Conservation (phyloP, 805 yeast species). For the Kregervanrija delftensis region DNA sequence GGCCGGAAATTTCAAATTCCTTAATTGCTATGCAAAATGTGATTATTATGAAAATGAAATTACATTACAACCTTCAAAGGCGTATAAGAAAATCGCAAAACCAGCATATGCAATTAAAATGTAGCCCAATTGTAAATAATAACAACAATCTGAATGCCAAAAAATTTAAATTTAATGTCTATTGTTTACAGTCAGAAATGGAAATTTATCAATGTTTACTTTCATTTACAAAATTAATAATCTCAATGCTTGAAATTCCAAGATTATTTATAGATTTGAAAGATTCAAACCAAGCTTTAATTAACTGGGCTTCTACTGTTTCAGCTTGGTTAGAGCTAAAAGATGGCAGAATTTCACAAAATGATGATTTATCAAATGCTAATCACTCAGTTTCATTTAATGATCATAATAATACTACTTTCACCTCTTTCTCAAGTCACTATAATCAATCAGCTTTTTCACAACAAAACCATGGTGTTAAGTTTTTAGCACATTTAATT, state of each 20-base stretch:
- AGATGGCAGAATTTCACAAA: slow-evolving; percentile 28
- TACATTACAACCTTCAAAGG: slow-evolving; percentile 6
- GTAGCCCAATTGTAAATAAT: background rate
- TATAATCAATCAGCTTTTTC: slow-evolving; percentile 1
- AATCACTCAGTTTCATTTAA: background rate
- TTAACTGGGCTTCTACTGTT: slow-evolving; percentile 47
- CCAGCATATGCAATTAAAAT: slow-evolving; percentile 2
- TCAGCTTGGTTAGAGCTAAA: slow-evolving; percentile 50
- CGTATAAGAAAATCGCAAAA: slow-evolving; percentile 1
- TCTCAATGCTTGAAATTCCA: slow-evolving; percentile 38
- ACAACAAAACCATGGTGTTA: slow-evolving; percentile 12
- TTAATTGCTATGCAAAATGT: slow-evolving; percentile 33
- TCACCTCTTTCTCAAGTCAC: background rate
- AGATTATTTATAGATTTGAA: slow-evolving; percentile 38
- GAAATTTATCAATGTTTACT: slow-evolving; percentile 35
- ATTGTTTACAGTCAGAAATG: slow-evolving; percentile 34
- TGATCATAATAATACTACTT: background rate
- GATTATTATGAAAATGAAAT: slow-evolving; percentile 32
- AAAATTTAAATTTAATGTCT: slow-evolving; percentile 27
- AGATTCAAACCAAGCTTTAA: slow-evolving; percentile 31
- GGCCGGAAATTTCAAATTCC: slow-evolving; percentile 40
- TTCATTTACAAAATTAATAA: slow-evolving; percentile 31
- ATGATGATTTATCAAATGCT: background rate
- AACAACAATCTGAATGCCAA: slow-evolving; percentile 11
- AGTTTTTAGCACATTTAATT: slow-evolving; percentile 42